These are phyloP conservation scores for Aspergillus carlsbadensis DNA, from an alignment of 495 filamentous ascomycete genomes.

Conservation along the genomic window DNA sequence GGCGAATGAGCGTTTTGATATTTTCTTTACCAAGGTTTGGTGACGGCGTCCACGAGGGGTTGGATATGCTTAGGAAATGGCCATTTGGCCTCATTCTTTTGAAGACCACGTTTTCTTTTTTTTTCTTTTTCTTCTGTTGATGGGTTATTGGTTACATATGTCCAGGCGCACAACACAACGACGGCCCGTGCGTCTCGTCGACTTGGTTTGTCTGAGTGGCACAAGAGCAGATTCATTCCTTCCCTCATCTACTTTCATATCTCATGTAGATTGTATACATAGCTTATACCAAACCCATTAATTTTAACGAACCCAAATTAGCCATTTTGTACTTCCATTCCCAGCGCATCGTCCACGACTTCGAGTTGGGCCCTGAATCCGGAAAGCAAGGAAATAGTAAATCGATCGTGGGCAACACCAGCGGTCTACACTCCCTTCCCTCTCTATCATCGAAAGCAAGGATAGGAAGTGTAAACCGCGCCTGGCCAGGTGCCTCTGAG, in stretches of 20 bases:
- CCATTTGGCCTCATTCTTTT: not conserved
- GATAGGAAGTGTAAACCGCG: constrained; percentile 41
- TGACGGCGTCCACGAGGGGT: not conserved
- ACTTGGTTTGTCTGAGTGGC: not conserved
- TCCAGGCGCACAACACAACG: not conserved
- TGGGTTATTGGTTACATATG: not conserved
- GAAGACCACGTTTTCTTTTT: not conserved
- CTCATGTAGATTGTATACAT: constrained; percentile 26
- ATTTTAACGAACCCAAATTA: constrained; percentile 34
- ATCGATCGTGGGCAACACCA: constrained; percentile 36
- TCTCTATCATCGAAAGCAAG: constrained; percentile 18
- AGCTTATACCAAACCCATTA: constrained; percentile 31
- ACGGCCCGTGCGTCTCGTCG: not conserved
- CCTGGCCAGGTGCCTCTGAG: constrained; percentile 26
- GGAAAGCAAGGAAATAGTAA: constrained; percentile 20
- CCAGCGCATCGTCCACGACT: constrained; percentile 30
- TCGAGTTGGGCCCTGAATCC: not conserved
- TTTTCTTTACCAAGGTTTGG: constrained; percentile 10
- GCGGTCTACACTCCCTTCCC: constrained; percentile 11
- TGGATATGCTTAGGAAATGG: constrained; percentile 8
- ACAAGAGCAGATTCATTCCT: constrained; percentile 4
- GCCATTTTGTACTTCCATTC: constrained; percentile 48
- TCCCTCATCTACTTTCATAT: constrained; percentile 19
- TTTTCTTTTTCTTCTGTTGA: not conserved
- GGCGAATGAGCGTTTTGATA: constrained; percentile 13